A percentile compares a stretch with the other conserved stretches of the same genome.
phyloP scores from a whole-genome alignment of 148 eudicot species.

The Mesembryanthemum crystallinum region DNA sequence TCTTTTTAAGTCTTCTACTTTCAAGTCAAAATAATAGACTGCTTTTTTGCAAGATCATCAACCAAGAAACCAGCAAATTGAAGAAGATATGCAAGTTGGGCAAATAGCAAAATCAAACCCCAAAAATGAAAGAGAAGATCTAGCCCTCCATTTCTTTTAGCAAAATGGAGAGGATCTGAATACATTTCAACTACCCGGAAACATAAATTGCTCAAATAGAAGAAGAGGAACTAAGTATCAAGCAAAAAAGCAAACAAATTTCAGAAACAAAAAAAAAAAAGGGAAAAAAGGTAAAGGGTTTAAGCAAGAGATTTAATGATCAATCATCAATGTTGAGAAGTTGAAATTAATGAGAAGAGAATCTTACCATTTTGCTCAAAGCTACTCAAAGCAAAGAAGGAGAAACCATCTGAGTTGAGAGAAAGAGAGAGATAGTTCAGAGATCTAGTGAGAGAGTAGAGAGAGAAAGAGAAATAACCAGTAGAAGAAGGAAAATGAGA shows the following conservation, averaged over 20 bases:
- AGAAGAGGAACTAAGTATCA: not conserved
- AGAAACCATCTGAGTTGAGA: constrained; percentile 6
- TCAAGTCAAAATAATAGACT: constrained; percentile 13
- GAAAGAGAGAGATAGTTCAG: constrained; percentile 9
- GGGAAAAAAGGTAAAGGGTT: not conserved
- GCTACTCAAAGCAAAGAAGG: constrained; percentile 1
- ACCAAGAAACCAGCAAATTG: not conserved
- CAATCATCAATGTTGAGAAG: constrained; percentile 13
- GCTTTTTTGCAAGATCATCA: too few species aligned
- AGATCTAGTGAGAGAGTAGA: constrained; percentile 19
- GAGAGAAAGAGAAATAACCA: not conserved
- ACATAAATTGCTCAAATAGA: not conserved
- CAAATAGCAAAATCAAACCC: constrained; percentile 15
- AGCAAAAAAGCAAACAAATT: constrained; percentile 1
- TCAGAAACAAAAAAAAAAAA: not conserved
- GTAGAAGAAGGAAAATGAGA: constrained; percentile 22
- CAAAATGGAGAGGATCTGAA: too few species aligned
- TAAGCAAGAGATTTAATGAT: not conserved
- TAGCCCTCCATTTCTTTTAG: too few species aligned
- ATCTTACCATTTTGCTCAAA: not conserved
- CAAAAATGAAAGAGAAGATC: too few species aligned
- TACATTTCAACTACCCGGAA: constrained; percentile 16
- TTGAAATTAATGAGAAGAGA: constrained; percentile 3
- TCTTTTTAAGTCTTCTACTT: not conserved
- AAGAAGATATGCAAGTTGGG: constrained; percentile 19